Conservation (phyloP, 768 basidiomycete genomes). For the Suillus cothurnatus region DNA sequence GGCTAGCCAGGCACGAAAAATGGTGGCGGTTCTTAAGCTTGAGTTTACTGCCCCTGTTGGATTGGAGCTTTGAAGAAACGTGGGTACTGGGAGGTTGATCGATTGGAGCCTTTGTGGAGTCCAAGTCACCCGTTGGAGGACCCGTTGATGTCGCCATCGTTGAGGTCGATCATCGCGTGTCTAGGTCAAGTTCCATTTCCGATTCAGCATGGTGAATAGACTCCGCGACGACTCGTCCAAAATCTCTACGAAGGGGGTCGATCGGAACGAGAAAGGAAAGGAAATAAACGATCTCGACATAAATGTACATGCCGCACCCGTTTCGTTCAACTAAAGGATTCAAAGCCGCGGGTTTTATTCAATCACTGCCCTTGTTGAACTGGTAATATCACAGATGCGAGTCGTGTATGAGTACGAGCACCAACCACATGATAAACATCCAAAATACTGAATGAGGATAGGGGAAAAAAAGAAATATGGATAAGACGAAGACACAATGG, state of each 20-base stretch:
- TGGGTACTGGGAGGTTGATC: too few relatives aligned
- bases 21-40: too few relatives aligned
- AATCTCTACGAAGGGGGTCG: background rate
- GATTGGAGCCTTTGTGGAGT: too few relatives aligned
- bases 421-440: constrained; percentile 4
- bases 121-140: too few relatives aligned
- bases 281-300: constrained; percentile 9
- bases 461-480: constrained; percentile 1
- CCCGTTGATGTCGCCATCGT: too few relatives aligned
- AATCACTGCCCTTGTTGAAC: background rate
- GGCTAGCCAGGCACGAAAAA: too few relatives aligned
- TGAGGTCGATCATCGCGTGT: too few relatives aligned
- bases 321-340: constrained; percentile 5
- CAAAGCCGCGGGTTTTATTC: background rate
- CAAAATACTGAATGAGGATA: constrained; percentile 1
- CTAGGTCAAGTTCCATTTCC: too few relatives aligned
- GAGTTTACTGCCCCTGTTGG: too few relatives aligned
- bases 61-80: too few relatives aligned
- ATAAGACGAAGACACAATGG: constrained; percentile 29
- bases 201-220: too few relatives aligned
- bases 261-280: constrained; percentile 5
- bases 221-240: constrained; percentile 11
- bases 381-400: constrained; percentile 2
- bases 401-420: constrained; percentile 13
- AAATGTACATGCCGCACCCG: constrained; percentile 14